phyloP scores from a whole-genome alignment of 2,329 filamentous ascomycete species.

The Bipolaris sorokiniana region DNA sequence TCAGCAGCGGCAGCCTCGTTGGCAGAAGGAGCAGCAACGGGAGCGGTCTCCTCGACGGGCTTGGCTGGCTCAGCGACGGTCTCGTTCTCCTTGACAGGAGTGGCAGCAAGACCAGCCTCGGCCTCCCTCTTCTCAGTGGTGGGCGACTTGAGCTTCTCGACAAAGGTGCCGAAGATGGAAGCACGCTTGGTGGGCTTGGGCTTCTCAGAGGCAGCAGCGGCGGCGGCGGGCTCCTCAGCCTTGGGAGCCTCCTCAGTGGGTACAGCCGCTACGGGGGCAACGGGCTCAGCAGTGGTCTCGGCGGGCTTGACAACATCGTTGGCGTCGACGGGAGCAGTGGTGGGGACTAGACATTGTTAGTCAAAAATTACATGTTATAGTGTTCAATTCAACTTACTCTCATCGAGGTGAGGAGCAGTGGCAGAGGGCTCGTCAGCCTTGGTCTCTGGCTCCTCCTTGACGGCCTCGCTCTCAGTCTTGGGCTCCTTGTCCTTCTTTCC shows the following conservation, averaged over 20 bases:
- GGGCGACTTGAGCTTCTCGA: constrained; percentile 63
- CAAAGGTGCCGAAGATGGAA: constrained; percentile 80
- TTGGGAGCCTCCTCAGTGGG: constrained; percentile 54
- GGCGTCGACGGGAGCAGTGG: constrained; percentile 46
- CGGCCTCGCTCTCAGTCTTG: constrained; percentile 50
- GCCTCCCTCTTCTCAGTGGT: constrained; percentile 71
- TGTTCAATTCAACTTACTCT: constrained; percentile 33
- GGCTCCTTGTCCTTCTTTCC: constrained; percentile 66
- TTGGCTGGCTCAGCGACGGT: constrained; percentile 45
- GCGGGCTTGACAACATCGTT: constrained; percentile 35
- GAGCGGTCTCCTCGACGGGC: constrained; percentile 44
- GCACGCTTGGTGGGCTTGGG: constrained; percentile 79
- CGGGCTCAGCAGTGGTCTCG: constrained; percentile 56
- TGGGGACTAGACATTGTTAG: constrained; percentile 28
- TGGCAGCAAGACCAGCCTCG: constrained; percentile 60
- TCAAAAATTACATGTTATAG: not conserved
- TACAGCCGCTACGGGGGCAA: constrained; percentile 15
- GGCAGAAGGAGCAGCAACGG: constrained; percentile 47
- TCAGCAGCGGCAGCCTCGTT: constrained; percentile 35
- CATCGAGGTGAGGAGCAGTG: constrained; percentile 40
- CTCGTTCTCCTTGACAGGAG: constrained; percentile 57
- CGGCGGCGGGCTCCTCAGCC: constrained; percentile 50
- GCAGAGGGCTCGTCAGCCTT: constrained; percentile 38
- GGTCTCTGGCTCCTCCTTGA: constrained; percentile 43
- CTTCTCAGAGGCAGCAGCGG: constrained; percentile 49